These are phyloP conservation scores for Euphorbia peplus DNA, from an alignment of 345 rosid genomes.

Conservation along the genomic window DNA sequence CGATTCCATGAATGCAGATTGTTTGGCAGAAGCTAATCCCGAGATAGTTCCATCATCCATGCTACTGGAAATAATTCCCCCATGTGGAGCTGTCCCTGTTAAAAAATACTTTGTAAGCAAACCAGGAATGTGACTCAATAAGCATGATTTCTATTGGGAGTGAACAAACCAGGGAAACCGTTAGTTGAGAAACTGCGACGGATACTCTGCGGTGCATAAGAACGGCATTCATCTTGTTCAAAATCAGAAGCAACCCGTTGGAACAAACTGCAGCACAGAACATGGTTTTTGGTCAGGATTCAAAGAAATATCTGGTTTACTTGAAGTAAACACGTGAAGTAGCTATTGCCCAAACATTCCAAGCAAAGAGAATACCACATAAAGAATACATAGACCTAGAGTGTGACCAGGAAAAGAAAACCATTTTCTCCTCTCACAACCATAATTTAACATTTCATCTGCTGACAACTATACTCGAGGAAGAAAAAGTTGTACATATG, in stretches of 20 bases:
- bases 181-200: constrained; percentile 30
- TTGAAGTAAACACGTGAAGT: neutral
- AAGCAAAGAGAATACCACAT: neutral
- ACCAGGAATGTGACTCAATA: constrained; percentile 11
- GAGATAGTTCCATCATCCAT: constrained; percentile 56
- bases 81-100: constrained; percentile 30
- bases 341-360: constrained; percentile 2
- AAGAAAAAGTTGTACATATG: neutral
- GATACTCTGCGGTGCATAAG: constrained; percentile 30
- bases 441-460: neutral
- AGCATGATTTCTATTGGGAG: constrained; percentile 12
- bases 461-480: neutral
- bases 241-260: constrained; percentile 28
- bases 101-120: constrained; percentile 23
- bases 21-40: constrained; percentile 41
- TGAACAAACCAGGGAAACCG: constrained; percentile 39
- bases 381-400: neutral
- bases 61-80: constrained; percentile 39
- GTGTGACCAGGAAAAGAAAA: neutral
- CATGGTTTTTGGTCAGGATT: neutral
- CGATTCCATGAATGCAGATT: constrained; percentile 58
- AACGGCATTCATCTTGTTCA: constrained; percentile 34
- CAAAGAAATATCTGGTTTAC: constrained; percentile 5
- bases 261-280: constrained; percentile 28
- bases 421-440: neutral